Evolutionary conservation across 2,329 filamentous ascomycete genomes (phyloP).

Genomic region (Helotiales sp.): DNA sequence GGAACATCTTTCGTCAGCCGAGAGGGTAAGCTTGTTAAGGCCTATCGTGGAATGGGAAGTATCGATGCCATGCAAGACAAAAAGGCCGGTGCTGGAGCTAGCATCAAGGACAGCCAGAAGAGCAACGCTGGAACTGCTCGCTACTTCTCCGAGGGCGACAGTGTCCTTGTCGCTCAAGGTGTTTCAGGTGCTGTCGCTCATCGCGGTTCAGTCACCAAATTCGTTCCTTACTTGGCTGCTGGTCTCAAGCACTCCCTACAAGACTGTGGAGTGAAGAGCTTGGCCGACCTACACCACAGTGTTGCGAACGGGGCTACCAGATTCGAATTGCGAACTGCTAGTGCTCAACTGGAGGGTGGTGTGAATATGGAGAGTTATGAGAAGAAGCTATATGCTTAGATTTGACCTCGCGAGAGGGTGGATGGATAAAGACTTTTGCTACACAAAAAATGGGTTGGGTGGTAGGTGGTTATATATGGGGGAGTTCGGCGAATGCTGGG

Average conservation of each 20-base stretch:
- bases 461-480: background rate
- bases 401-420: conserved; percentile 2
- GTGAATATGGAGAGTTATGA: conserved; percentile 99
- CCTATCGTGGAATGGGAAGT: conserved; percentile 97
- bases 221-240: conserved; percentile 91
- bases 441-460: conserved; percentile 1
- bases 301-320: conserved; percentile 75
- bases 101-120: conserved; percentile 70
- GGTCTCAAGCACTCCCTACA: conserved; percentile 97
- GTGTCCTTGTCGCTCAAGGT: conserved; percentile 92
- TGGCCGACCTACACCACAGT: conserved; percentile 72
- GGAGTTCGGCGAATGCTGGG: conserved; percentile 9
- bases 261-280: conserved; percentile 84
- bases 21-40: conserved; percentile 97
- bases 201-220: conserved; percentile 85
- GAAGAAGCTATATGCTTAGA: conserved; percentile 96
- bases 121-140: conserved; percentile 94
- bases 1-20: conserved; percentile 95
- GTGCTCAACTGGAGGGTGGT: conserved; percentile 93
- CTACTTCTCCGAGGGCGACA: conserved; percentile 97
- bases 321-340: conserved; percentile 92
- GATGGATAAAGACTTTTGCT: background rate
- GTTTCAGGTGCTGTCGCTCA: conserved; percentile 85
- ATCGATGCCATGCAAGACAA: conserved; percentile 99
- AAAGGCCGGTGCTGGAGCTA: conserved; percentile 81